Evolutionary conservation across 768 basidiomycete species (phyloP).

Genomic region (Lentinula detonsa): DNA sequence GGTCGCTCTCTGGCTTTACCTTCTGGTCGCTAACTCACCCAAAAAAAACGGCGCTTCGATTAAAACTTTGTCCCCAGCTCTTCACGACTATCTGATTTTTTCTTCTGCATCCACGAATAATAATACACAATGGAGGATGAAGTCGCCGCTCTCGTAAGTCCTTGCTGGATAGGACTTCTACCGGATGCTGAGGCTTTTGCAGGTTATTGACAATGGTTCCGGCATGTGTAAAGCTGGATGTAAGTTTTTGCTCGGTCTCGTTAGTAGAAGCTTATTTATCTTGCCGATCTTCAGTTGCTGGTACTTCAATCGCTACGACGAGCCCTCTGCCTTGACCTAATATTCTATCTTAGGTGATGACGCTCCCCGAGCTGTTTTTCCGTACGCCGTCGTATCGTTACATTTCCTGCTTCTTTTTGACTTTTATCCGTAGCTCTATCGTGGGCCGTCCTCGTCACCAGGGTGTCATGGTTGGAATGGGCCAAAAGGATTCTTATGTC

Average conservation of each 20-base stretch:
- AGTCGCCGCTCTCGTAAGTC: conserved; percentile 19
- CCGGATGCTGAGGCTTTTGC: neutral
- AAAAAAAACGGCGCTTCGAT: neutral
- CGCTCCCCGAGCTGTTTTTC: conserved; percentile 67
- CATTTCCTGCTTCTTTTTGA: neutral
- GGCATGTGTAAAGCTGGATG: conserved; percentile 88
- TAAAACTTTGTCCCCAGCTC: conserved; percentile 1
- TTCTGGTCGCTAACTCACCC: neutral
- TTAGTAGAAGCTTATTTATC: neutral
- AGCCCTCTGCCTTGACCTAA: neutral
- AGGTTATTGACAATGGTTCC: conserved; percentile 73
- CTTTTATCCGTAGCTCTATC: conserved; percentile 39
- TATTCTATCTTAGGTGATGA: conserved; percentile 48
- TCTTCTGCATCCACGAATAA: conserved; percentile 7
- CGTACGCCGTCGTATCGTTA: conserved; percentile 34
- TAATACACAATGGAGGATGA: conserved; percentile 21
- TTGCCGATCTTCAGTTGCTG: conserved; percentile 28
- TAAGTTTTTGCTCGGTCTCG: conserved; percentile 25
- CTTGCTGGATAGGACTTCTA: neutral
- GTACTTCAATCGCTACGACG: conserved; percentile 17
- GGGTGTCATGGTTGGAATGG: conserved; percentile 77
- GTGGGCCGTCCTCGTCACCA: conserved; percentile 70
- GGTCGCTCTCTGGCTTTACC: neutral
- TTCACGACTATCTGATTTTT: neutral
- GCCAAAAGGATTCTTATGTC: conserved; percentile 74